These are phyloP conservation scores for Alternaria rosae DNA, from an alignment of 2,329 filamentous ascomycete species.

Conservation along the genomic window DNA sequence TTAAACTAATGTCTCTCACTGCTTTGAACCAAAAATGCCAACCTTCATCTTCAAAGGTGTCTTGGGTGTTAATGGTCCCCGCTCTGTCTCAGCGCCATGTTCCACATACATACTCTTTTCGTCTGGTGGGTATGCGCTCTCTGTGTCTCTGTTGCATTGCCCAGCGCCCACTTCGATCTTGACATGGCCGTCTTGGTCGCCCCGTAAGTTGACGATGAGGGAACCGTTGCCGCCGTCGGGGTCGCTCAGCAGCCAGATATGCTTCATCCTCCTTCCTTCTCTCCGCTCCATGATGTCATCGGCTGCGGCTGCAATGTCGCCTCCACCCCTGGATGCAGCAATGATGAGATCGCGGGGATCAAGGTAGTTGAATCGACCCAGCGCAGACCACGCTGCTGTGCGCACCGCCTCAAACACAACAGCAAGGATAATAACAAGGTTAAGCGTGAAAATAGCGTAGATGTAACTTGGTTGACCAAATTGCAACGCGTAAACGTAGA, in stretches of 20 bases:
- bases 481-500: conserved; percentile 28
- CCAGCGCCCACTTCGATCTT: conserved; percentile 22
- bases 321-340: conserved; percentile 32
- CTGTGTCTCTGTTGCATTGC: neutral
- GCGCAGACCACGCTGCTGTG: conserved; percentile 31
- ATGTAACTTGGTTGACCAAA: conserved; percentile 40
- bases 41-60: conserved; percentile 10
- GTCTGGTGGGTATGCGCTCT: neutral
- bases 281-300: conserved; percentile 23
- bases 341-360: conserved; percentile 41
- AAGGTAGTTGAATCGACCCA: conserved; percentile 40
- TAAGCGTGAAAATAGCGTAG: conserved; percentile 39
- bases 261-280: conserved; percentile 22
- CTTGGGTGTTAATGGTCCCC: neutral
- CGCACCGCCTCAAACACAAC: conserved; percentile 33
- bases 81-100: conserved; percentile 1
- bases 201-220: conserved; percentile 28
- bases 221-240: conserved; percentile 35
- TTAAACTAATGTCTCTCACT: neutral
- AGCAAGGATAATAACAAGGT: conserved; percentile 31
- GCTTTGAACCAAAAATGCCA: conserved; percentile 9
- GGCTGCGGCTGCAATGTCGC: conserved; percentile 26
- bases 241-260: conserved; percentile 33
- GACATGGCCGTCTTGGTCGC: conserved; percentile 30
- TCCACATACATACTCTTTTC: conserved; percentile 4